phyloP scores from a whole-genome alignment of 2,329 filamentous ascomycete genomes.

The Calonectria pseudoturangicola region DNA sequence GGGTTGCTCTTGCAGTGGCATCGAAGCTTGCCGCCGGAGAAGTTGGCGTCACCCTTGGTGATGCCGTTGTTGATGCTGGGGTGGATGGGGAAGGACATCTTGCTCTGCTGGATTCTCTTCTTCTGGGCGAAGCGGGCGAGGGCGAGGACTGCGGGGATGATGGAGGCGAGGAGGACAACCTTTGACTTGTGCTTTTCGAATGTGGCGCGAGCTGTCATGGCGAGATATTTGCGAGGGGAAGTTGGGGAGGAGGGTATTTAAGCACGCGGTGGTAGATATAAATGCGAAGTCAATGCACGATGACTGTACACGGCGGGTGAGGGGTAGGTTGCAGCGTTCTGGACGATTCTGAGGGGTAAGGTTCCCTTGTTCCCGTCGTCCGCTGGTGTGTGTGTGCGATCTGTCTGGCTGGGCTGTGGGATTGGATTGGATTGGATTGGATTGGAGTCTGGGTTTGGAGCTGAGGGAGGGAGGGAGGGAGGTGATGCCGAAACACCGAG shows the following conservation, averaged over 20 bases:
- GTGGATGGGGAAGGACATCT: conserved; percentile 67
- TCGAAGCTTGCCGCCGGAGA: conserved; percentile 76
- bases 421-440: conserved; percentile 1
- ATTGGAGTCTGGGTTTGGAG: conserved; percentile 25
- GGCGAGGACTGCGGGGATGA: conserved; percentile 49
- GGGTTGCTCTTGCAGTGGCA: conserved; percentile 75
- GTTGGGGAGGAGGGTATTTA: conserved; percentile 35
- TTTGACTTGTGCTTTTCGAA: conserved; percentile 39
- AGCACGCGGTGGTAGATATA: conserved; percentile 11
- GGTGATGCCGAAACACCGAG: conserved; percentile 52
- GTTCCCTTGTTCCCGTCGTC: background rate
- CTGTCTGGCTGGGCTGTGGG: background rate
- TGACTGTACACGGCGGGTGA: conserved; percentile 19
- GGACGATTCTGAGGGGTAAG: conserved; percentile 29
- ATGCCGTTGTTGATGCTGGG: conserved; percentile 78
- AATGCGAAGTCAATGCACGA: conserved; percentile 17
- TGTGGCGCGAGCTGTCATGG: conserved; percentile 38
- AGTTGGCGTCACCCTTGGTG: conserved; percentile 71
- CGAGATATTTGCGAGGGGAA: background rate
- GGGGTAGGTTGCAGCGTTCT: conserved; percentile 39
- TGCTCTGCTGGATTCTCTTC: conserved; percentile 41
- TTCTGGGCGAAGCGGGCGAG: conserved; percentile 45
- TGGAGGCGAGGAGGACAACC: conserved; percentile 47
- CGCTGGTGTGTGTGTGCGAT: background rate
- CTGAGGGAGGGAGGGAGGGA: background rate